Percentiles rank a stretch among this genome's conserved stretches.
Evolutionary conservation across 306 rosid genomes (phyloP).

Genomic region (Styphnolobium japonicum): DNA sequence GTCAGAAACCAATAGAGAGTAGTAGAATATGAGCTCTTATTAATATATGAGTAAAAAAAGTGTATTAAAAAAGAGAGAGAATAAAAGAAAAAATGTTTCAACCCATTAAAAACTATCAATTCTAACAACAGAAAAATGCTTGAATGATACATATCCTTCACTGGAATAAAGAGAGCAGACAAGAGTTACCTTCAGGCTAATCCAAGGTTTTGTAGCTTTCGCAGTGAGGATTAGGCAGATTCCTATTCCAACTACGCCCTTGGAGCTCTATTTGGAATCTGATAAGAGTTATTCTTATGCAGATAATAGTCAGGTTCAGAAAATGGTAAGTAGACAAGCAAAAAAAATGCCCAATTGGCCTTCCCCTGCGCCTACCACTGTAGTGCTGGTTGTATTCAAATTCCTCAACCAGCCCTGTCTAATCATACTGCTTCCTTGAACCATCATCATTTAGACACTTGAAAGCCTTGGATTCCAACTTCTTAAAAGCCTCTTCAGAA

Average conservation of each 20-base stretch:
- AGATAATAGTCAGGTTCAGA: slow-evolving; percentile 72
- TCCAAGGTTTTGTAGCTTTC: slow-evolving; percentile 58
- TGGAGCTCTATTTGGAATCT: slow-evolving; percentile 65
- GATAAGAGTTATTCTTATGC: slow-evolving; percentile 58
- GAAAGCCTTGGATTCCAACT: slow-evolving; percentile 86
- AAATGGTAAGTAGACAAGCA: slow-evolving; percentile 83
- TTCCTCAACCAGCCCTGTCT: slow-evolving; percentile 66
- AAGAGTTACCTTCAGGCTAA: slow-evolving; percentile 56
- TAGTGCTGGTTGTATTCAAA: slow-evolving; percentile 59
- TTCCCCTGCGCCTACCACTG: slow-evolving; percentile 61
- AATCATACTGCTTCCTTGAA: slow-evolving; percentile 81
- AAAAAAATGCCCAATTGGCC: slow-evolving; percentile 64
- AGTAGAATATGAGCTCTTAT: not conserved
- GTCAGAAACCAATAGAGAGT: not conserved
- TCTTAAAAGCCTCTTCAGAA: slow-evolving; percentile 91
- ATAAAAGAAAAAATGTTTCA: not conserved
- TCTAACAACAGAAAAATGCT: not conserved
- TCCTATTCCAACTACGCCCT: slow-evolving; percentile 80
- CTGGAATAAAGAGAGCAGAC: not conserved
- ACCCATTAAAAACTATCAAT: not conserved
- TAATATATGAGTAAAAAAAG: not conserved
- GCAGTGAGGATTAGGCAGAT: slow-evolving; percentile 79
- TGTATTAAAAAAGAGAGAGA: not conserved
- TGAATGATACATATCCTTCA: not conserved
- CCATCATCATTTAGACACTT: slow-evolving; percentile 81